Base-by-base conservation (phyloP, 2,329 filamentous ascomycete species). In the Sordariomycetes sp. region DNA sequence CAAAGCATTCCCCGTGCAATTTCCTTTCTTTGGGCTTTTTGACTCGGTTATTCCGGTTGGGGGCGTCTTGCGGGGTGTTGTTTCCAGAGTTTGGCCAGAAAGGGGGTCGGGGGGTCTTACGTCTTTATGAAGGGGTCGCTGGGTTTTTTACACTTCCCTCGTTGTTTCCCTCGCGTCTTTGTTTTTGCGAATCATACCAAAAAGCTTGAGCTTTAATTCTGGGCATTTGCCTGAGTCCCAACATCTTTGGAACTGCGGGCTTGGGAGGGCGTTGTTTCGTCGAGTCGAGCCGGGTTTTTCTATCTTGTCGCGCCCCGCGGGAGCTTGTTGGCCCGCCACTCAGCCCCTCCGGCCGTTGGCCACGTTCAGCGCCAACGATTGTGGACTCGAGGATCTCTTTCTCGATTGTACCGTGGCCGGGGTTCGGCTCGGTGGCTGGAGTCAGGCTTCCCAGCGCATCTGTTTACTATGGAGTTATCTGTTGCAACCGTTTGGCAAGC, bases 11-110 rank as follows among this genome's bases (percentile, higher is more conserved):
- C n/a, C 7, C 35, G 35, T 22, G 43, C 8, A 7, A n/a, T 28
- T 28, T 51, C 34, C 55, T 58, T 24, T 50, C 24, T 58, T 18
- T 48, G 58, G 54, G 50, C 46, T n/a, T 52, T 46, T 32, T 43
- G n/a, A 60, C 58, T 62, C 54, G 55, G 58, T 56, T 61, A 32
- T 37, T 57, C 58, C n/a, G n/a, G 4, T 22, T 16, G 43, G 8
- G 8, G 43, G 43, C n/a, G 43, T 48, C n/a, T 48, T 20, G 16
- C n/a, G 43, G 8, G 16, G 18, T n/a, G n/a, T n/a, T n/a, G 43
- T 22, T n/a, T 48, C 43, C 10, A 11, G 10, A n/a, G n/a, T n/a
- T n/a, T n/a, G 8, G n/a, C 16, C 43, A 48, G 43, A 48, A 40
- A 7, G 43, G 43, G 43, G n/a, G n/a, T n/a, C n/a, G n/a, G n/a